Conservation (phyloP, 2,329 filamentous ascomycete species). For the Albophoma yamanashiensis region DNA sequence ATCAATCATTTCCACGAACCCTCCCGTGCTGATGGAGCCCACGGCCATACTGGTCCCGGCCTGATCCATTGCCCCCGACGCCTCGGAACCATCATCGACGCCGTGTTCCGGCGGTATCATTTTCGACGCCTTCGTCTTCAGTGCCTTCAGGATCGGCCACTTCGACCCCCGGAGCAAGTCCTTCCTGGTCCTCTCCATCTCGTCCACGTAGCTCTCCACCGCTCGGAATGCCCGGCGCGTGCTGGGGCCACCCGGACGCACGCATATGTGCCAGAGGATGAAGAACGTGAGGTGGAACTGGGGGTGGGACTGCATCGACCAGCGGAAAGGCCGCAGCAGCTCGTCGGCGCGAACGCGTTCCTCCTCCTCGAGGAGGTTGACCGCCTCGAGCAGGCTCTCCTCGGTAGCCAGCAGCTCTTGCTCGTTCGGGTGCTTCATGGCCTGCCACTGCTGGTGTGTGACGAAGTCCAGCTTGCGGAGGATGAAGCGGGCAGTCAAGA, state of each 20-base stretch:
- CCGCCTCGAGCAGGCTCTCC: not conserved
- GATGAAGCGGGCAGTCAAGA: not conserved
- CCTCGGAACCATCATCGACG: not conserved
- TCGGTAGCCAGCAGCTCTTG: not conserved
- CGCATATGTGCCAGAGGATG: not conserved
- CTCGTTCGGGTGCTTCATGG: not conserved
- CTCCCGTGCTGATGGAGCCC: not conserved
- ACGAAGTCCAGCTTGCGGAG: not conserved
- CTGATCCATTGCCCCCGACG: not conserved
- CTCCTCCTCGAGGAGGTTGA: not conserved
- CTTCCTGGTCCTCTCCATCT: not conserved
- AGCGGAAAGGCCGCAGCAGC: not conserved
- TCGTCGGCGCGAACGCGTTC: not conserved
- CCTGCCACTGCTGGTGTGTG: not conserved
- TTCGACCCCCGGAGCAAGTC: not conserved
- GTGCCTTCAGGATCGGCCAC: not conserved
- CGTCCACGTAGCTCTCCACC: not conserved
- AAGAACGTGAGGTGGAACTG: not conserved
- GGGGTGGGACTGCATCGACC: not conserved
- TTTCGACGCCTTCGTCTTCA: not conserved
- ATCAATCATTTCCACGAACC: not conserved
- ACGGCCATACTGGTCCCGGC: not conserved
- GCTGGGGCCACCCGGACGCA: not conserved
- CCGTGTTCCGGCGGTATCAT: not conserved
- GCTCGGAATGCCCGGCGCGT: not conserved